Base-by-base conservation (phyloP, 108 stramenopile species). In the Craspedostauros australis region DNA sequence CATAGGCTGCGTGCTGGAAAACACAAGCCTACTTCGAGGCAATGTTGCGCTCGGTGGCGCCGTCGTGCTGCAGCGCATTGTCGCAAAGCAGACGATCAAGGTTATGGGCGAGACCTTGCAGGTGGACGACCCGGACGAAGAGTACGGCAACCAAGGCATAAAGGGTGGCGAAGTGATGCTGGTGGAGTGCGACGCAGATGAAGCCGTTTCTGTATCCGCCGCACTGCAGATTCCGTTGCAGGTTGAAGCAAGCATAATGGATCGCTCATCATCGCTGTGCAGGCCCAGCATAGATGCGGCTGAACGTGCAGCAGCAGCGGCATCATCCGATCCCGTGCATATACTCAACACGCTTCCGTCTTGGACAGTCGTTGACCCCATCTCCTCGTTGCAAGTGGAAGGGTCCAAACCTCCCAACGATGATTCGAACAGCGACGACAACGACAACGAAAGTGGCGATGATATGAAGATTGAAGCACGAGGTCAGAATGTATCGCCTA, bases 111-210 rank as follows among this genome's bases (percentile, higher is more conserved):
- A 88, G 57, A 44, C 18, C 18, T 21, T 88, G 7, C 30, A 42
- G 12, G 56, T 71, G 24, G 37, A 71, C 9, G 80, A 84, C 53
- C 57, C 66, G 27, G 72, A 79, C n/a, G 79, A 81, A 40, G 86
- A 70, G 22, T 79, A 57, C 47, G 86, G 82, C 11, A 87, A 85
- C 39, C 27, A 41, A 19, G 80, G 58, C 14, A 69, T 80, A 3
- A 53, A 43, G 12, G 80, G 77, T 4, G 67, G 79, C 21, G 76
- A 82, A n/a, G 48, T 66, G 14, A 62, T 80, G 27, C 57, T 95
- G 18, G 91, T 93, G 21, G 89, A 95, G 66, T 91, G 90, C 52
- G 72, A 75, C 47, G 50, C 58, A 15, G 95, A 95, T 53, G 95
- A 93, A 65, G 95, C 95, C 6, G 67, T 95, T 22, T 90, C 86